phyloP scores from a whole-genome alignment of 1,139 yeast species.

The Pichia sp. region DNA sequence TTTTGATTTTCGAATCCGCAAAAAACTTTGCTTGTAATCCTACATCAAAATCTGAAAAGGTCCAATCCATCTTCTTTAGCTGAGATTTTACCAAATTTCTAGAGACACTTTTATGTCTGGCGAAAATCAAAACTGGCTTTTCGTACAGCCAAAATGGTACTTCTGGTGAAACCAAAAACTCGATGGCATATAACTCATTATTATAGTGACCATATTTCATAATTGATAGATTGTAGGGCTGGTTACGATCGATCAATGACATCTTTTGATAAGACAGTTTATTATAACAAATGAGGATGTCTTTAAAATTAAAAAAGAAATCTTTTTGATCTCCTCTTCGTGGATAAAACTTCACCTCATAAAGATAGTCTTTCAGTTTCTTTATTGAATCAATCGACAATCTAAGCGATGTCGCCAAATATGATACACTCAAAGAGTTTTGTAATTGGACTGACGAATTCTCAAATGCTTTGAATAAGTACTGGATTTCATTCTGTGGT shows the following conservation, averaged over 20 bases:
- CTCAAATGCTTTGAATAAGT: background rate
- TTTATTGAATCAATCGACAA: background rate
- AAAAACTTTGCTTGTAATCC: slow-evolving; percentile 1
- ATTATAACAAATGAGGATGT: background rate
- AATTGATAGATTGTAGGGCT: slow-evolving; percentile 2
- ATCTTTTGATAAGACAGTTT: background rate
- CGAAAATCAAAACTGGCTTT: slow-evolving; percentile 8
- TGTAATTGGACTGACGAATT: background rate
- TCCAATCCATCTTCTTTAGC: slow-evolving; percentile 2
- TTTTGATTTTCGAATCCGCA: slow-evolving; percentile 1
- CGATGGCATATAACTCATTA: slow-evolving; percentile 6
- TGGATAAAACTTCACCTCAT: slow-evolving; percentile 1
- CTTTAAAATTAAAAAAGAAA: slow-evolving; percentile 2
- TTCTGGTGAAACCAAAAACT: slow-evolving; percentile 5
- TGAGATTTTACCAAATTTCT: background rate
- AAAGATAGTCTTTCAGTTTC: background rate
- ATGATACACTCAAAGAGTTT: background rate
- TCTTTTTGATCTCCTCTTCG: background rate
- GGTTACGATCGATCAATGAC: background rate
- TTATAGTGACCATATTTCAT: slow-evolving; percentile 5
- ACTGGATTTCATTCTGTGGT: background rate
- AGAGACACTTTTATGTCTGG: background rate
- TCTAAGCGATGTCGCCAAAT: background rate
- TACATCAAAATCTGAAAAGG: background rate
- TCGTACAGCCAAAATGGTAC: slow-evolving; percentile 4